Percentiles rank a stretch among this genome's conserved stretches.
These are phyloP conservation scores for Fusarium armeniacum DNA, from an alignment of 2,329 filamentous ascomycete species.

Conservation along the genomic window DNA sequence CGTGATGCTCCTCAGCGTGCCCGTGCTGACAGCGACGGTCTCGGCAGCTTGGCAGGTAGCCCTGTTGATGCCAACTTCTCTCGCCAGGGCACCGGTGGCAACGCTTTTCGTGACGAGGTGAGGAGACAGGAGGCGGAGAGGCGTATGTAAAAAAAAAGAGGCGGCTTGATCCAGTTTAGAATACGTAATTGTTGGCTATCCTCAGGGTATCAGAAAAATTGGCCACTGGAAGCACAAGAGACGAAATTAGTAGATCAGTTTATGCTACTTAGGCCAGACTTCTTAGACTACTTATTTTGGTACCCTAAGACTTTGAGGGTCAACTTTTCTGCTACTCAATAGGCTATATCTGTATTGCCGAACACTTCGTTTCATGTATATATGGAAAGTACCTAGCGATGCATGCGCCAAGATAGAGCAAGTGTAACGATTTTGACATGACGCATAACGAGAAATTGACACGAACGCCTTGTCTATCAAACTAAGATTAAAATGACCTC, in stretches of 20 bases:
- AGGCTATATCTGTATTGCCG: background rate
- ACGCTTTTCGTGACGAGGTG: slow-evolving; percentile 66
- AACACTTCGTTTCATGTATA: slow-evolving; percentile 14
- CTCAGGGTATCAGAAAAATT: too few species aligned
- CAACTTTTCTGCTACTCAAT: too few species aligned
- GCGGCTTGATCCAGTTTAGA: background rate
- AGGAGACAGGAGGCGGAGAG: slow-evolving; percentile 62
- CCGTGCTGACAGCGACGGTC: slow-evolving; percentile 61
- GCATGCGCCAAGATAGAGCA: slow-evolving; percentile 16
- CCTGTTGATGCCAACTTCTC: slow-evolving; percentile 61
- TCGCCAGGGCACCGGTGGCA: slow-evolving; percentile 56
- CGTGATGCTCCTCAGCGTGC: slow-evolving; percentile 52
- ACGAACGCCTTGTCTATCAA: slow-evolving; percentile 43
- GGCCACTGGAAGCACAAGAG: too few species aligned
- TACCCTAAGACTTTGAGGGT: too few species aligned
- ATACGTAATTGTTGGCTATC: slow-evolving; percentile 4
- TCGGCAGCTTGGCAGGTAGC: slow-evolving; percentile 64
- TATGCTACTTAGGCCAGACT: too few species aligned
- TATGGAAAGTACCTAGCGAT: slow-evolving; percentile 31
- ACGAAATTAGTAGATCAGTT: too few species aligned
- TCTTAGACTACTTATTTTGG: too few species aligned
- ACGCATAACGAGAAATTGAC: slow-evolving; percentile 46
- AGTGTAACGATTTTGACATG: slow-evolving; percentile 43
- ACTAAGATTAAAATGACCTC: slow-evolving; percentile 6
- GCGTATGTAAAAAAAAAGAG: slow-evolving; percentile 32